Conservation (phyloP, 306 rosid species). For the Morella rubra region DNA sequence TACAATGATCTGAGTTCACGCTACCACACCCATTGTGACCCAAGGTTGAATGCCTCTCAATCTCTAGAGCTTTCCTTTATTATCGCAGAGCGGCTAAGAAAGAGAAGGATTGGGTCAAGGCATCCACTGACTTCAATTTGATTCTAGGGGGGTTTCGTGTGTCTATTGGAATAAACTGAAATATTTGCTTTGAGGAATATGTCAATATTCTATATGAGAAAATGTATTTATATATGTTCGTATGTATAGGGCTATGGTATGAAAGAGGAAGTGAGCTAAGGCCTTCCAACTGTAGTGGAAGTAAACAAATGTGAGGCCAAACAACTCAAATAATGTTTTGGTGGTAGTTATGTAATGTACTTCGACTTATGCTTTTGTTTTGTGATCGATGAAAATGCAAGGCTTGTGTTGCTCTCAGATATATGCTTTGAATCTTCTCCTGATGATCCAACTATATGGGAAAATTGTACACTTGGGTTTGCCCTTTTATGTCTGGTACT, state of each 20-base stretch:
- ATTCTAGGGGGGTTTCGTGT: background rate
- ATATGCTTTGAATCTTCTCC: background rate
- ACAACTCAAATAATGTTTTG: background rate
- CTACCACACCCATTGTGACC: constrained; percentile 43
- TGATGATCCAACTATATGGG: background rate
- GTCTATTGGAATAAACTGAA: background rate
- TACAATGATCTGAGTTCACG: constrained; percentile 41
- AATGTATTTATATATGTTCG: background rate
- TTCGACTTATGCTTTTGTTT: background rate
- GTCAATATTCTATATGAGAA: background rate
- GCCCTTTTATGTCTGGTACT: too few relatives aligned
- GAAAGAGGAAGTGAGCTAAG: background rate
- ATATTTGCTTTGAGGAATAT: background rate
- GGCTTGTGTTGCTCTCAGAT: background rate
- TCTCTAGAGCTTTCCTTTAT: constrained; percentile 43
- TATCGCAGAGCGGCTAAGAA: constrained; percentile 39
- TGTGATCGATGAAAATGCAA: background rate
- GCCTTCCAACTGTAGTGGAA: background rate
- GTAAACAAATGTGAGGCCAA: background rate
- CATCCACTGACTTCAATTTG: background rate
- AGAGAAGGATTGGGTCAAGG: constrained; percentile 26
- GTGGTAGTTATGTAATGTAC: background rate
- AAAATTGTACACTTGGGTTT: too few relatives aligned
- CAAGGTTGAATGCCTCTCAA: constrained; percentile 44
- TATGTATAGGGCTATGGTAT: background rate